phyloP scores from a whole-genome alignment of 176 grass and related monocot genomes.

The Aegilops sharonensis region DNA sequence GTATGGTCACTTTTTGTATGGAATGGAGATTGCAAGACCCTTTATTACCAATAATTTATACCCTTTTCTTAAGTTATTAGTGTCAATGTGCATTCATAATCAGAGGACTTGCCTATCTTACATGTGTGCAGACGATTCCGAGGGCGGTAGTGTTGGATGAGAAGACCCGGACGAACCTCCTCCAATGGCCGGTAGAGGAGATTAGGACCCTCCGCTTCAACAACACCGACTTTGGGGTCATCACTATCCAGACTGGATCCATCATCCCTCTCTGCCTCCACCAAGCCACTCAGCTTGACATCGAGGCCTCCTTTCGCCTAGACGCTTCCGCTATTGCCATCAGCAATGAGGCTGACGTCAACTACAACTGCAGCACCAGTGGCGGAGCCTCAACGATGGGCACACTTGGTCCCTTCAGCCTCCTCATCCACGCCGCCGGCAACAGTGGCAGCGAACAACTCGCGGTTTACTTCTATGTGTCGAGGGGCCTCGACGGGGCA shows the following conservation, averaged over 20 bases:
- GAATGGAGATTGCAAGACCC: too few species aligned
- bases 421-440: conserved; percentile 38
- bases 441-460: conserved; percentile 33
- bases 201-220: conserved; percentile 38
- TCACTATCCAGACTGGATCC: conserved; percentile 40
- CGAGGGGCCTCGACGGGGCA: conserved; percentile 28
- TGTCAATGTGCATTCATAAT: background rate
- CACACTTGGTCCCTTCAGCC: conserved; percentile 48
- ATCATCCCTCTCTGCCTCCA: conserved; percentile 18
- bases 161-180: conserved; percentile 1
- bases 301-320: conserved; percentile 47
- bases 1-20: too few species aligned
- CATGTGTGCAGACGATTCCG: conserved; percentile 40
- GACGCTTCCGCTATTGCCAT: background rate
- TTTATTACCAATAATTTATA: too few species aligned
- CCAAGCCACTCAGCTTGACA: conserved; percentile 49
- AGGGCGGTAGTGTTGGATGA: conserved; percentile 48
- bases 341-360: background rate
- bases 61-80: background rate
- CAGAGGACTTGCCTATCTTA: background rate
- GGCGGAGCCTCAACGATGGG: conserved; percentile 38
- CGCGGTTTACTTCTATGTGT: conserved; percentile 56
- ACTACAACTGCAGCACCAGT: conserved; percentile 51
- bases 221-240: conserved; percentile 21
- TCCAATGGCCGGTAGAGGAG: conserved; percentile 66